Percentiles rank a stretch among this genome's conserved stretches.
Conservation (phyloP, 805 yeast genomes). For the Monosporozyma aquatica region DNA sequence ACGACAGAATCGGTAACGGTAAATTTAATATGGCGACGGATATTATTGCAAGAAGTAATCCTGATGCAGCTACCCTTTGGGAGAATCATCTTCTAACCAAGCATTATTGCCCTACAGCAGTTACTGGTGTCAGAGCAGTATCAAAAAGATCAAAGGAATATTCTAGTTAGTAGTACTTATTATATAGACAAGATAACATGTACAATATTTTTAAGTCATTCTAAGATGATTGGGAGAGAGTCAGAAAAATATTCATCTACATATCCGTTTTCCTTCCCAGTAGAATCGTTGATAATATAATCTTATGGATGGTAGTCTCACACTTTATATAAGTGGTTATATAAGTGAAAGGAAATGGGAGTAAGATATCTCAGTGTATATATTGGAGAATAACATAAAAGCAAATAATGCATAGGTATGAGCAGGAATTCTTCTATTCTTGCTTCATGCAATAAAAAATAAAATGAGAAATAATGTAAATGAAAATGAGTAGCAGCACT, state of each 20-base stretch:
- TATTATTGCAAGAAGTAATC: constrained; percentile 66
- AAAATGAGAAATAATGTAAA: not conserved
- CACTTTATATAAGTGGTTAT: too few species aligned
- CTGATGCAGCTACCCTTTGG: constrained; percentile 87
- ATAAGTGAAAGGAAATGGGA: too few species aligned
- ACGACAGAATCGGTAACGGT: constrained; percentile 82
- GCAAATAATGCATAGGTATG: too few species aligned
- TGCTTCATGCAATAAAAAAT: not conserved
- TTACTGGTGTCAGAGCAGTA: constrained; percentile 48
- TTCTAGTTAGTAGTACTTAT: constrained; percentile 7
- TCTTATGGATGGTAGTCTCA: too few species aligned
- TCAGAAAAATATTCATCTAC: too few species aligned
- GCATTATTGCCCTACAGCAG: constrained; percentile 79
- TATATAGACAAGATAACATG: not conserved
- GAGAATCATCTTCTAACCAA: constrained; percentile 69
- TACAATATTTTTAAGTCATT: too few species aligned
- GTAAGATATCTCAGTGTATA: too few species aligned
- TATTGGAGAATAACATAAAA: too few species aligned
- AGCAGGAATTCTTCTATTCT: too few species aligned
- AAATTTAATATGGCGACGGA: constrained; percentile 54
- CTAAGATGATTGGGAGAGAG: too few species aligned
- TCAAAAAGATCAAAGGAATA: constrained; percentile 29
- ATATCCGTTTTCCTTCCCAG: too few species aligned
- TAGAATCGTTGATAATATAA: too few species aligned
- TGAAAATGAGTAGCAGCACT: not conserved